These are phyloP conservation scores for Malus hybrid DNA, from an alignment of 331 rosid species.

Conservation along the genomic window DNA sequence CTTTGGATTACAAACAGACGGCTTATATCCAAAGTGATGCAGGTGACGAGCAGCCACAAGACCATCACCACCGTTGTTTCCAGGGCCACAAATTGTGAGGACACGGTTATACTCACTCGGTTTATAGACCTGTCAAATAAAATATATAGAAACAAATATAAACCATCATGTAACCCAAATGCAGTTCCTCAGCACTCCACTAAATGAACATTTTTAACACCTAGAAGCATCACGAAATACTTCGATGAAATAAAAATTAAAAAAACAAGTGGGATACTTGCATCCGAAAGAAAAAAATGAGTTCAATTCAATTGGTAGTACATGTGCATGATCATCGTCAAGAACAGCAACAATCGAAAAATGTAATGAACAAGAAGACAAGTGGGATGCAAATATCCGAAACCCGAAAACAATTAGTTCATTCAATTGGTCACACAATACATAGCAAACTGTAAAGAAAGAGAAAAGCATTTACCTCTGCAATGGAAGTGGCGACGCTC, in stretches of 20 bases:
- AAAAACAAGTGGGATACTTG: no score
- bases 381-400: not conserved
- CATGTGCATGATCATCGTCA: not conserved
- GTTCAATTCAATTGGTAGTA: no score
- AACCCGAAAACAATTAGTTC: not conserved
- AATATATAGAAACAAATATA: not conserved
- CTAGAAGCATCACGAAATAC: not conserved
- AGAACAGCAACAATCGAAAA: not conserved
- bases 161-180: not conserved
- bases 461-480: slow-evolving; percentile 45
- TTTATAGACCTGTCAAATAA: slow-evolving; percentile 53
- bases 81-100: slow-evolving; percentile 89
- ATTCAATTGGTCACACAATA: not conserved
- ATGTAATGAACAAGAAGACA: not conserved
- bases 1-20: slow-evolving; percentile 72
- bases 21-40: slow-evolving; percentile 81
- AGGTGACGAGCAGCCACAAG: slow-evolving; percentile 94
- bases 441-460: not conserved
- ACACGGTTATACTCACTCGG: slow-evolving; percentile 61
- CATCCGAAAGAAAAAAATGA: no score
- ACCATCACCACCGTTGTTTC: slow-evolving; percentile 97
- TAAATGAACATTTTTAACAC: not conserved
- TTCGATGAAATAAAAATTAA: not conserved
- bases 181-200: not conserved
- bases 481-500: slow-evolving; percentile 79